Conservation (phyloP, 2,329 filamentous ascomycete species). For the Elsinoe arachidis region DNA sequence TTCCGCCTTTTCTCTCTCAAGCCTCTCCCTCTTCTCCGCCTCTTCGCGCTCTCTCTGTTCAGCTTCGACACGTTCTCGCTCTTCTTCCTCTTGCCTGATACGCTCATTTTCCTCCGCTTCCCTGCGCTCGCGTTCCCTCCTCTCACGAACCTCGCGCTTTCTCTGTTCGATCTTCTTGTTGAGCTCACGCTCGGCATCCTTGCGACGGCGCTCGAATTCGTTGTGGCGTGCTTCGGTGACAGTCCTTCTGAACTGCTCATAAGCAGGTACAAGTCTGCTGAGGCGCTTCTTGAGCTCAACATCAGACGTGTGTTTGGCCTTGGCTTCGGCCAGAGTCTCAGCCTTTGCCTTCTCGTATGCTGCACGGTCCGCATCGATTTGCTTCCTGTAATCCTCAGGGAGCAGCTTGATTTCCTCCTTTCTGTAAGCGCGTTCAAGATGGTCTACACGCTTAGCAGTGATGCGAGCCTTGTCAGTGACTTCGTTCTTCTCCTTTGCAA, state of each 20-base stretch:
- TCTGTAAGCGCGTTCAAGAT: slow-evolving; percentile 92
- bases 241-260: slow-evolving; percentile 72
- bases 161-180: slow-evolving; percentile 84
- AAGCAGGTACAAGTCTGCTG: slow-evolving; percentile 70
- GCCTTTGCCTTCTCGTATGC: slow-evolving; percentile 72
- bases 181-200: slow-evolving; percentile 83
- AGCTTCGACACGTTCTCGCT: slow-evolving; percentile 70
- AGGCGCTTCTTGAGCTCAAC: slow-evolving; percentile 92
- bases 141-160: slow-evolving; percentile 80
- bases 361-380: slow-evolving; percentile 67
- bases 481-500: slow-evolving; percentile 97
- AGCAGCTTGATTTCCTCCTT: slow-evolving; percentile 94
- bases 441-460: slow-evolving; percentile 91
- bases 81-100: slow-evolving; percentile 71
- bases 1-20: slow-evolving; percentile 61
- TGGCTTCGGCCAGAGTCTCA: slow-evolving; percentile 68
- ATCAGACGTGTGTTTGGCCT: slow-evolving; percentile 84
- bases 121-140: slow-evolving; percentile 69
- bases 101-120: slow-evolving; percentile 80
- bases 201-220: slow-evolving; percentile 91
- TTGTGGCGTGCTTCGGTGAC: slow-evolving; percentile 82
- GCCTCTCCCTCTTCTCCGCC: slow-evolving; percentile 66
- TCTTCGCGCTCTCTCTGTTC: slow-evolving; percentile 74
- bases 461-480: slow-evolving; percentile 83
- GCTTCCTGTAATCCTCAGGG: slow-evolving; percentile 71